Evolutionary conservation across 2,329 filamentous ascomycete genomes (phyloP).

Genomic region (Domatiomyces catenatus): DNA sequence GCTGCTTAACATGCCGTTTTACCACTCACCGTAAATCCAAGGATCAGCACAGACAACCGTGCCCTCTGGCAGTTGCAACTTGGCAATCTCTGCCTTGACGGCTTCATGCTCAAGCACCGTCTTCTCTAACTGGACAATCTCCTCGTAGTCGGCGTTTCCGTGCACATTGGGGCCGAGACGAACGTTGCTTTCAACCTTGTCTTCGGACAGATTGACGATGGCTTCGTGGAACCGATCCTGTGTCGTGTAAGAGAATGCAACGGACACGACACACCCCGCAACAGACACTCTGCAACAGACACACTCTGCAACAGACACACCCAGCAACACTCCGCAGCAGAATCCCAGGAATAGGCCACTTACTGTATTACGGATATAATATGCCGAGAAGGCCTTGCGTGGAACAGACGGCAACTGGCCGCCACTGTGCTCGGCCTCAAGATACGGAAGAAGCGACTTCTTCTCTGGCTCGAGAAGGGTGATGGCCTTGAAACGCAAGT

Average conservation of each 20-base stretch:
- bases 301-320: no score
- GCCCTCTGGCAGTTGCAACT: conserved; percentile 42
- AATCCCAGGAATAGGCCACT: conserved; percentile 26
- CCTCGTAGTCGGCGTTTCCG: conserved; percentile 43
- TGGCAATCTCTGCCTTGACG: conserved; percentile 44
- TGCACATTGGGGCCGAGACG: conserved; percentile 37
- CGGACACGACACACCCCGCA: no score
- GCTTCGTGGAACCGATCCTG: conserved; percentile 43
- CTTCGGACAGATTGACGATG: conserved; percentile 35
- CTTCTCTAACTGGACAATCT: conserved; percentile 44
- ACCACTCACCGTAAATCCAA: conserved; percentile 50
- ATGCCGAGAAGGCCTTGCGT: conserved; percentile 37
- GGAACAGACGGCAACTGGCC: conserved; percentile 33
- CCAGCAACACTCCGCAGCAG: conserved; percentile 19
- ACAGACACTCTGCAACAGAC: conserved; percentile 23
- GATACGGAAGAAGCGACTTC: conserved; percentile 41
- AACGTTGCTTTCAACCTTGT: conserved; percentile 35
- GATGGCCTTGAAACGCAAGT: conserved; percentile 46
- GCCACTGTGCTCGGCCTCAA: conserved; percentile 45
- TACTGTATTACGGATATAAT: conserved; percentile 38
- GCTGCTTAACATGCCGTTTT: neutral
- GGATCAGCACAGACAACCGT: conserved; percentile 43
- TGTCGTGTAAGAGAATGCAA: conserved; percentile 11
- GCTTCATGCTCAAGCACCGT: conserved; percentile 39
- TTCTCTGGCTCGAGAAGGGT: conserved; percentile 52